Evolutionary conservation across 352 stramenopile species (phyloP).

Genomic region (Pythium utonaiense): DNA sequence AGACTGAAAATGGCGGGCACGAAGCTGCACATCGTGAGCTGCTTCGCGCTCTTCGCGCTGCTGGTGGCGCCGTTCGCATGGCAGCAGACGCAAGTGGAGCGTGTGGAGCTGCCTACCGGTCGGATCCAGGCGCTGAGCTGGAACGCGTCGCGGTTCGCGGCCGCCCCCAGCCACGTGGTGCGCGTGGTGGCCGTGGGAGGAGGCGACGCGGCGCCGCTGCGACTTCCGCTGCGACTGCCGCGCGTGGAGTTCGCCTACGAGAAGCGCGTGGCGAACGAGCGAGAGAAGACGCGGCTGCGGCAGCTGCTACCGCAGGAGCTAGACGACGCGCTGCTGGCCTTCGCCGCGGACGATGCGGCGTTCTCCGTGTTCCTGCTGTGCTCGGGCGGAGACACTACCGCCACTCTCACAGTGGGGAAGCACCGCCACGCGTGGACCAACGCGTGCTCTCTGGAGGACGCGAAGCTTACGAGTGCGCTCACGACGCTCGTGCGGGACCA

Average conservation of each 20-base stretch:
- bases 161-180: slow-evolving; percentile 13
- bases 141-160: slow-evolving; percentile 28
- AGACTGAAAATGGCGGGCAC: slow-evolving; percentile 62
- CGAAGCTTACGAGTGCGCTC: slow-evolving; percentile 23
- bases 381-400: background rate
- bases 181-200: background rate
- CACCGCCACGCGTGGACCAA: slow-evolving; percentile 63
- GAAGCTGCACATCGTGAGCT: slow-evolving; percentile 67
- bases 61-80: slow-evolving; percentile 57
- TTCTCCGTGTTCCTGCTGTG: slow-evolving; percentile 27
- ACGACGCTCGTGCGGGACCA: slow-evolving; percentile 37
- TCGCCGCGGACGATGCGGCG: slow-evolving; percentile 1
- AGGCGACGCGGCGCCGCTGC: background rate
- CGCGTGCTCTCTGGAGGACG: slow-evolving; percentile 15
- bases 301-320: slow-evolving; percentile 8
- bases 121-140: slow-evolving; percentile 52
- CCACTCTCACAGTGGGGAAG: slow-evolving; percentile 45
- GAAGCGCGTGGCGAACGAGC: background rate
- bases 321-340: slow-evolving; percentile 27
- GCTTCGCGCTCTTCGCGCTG: slow-evolving; percentile 71
- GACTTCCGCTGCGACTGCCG: background rate
- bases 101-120: slow-evolving; percentile 42
- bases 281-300: background rate
- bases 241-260: background rate
- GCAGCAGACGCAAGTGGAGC: slow-evolving; percentile 67